Evolutionary conservation across 83 land plant genomes (phyloP).

Genomic region (Larix sibirica): DNA sequence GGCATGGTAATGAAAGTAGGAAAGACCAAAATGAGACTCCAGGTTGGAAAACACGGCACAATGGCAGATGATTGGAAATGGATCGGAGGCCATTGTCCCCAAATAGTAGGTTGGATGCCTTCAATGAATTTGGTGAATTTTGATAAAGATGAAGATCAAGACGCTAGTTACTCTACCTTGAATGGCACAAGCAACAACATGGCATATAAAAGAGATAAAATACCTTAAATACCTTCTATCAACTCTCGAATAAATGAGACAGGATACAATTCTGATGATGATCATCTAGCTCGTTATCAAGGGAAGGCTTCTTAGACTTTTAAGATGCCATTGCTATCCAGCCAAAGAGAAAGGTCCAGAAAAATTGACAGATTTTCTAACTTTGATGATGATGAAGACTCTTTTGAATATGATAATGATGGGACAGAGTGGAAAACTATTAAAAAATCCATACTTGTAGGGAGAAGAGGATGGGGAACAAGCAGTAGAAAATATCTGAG

Average conservation of each 20-base stretch:
- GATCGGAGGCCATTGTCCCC: conserved; percentile 9
- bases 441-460: not conserved
- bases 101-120: conserved; percentile 22
- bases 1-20: not conserved
- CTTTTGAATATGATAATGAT: conserved; percentile 29
- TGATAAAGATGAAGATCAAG: conserved; percentile 10
- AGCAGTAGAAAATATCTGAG: not conserved
- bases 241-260: not conserved
- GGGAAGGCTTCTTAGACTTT: conserved; percentile 15
- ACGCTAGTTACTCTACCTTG: not conserved
- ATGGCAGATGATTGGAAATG: not conserved
- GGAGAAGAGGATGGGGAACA: conserved; percentile 1
- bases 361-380: conserved; percentile 25
- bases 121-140: conserved; percentile 24
- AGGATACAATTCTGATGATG: conserved; percentile 24
- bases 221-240: not conserved
- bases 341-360: conserved; percentile 28
- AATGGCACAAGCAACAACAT: not conserved
- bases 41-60: no score
- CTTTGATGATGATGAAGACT: conserved; percentile 21
- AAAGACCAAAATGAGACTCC: no score
- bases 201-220: not conserved
- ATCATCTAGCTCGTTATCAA: conserved; percentile 30
- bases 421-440: not conserved
- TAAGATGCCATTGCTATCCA: conserved; percentile 16